Conservation (phyloP, 768 basidiomycete genomes). For the Pleurotus djamor region DNA sequence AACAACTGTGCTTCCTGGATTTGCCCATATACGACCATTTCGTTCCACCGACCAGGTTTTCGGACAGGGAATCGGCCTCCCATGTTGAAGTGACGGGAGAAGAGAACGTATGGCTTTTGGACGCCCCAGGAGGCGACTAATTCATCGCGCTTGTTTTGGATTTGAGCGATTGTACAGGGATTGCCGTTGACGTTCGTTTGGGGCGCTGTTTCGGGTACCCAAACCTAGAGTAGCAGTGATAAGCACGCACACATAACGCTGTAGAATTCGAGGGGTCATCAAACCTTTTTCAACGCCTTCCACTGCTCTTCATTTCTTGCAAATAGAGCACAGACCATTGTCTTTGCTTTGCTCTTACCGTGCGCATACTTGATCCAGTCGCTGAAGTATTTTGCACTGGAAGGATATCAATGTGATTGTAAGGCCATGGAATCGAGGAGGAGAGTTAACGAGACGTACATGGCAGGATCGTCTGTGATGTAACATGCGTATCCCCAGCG, state of each 20-base stretch:
- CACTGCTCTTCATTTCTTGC: not conserved
- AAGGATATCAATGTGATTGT: no score
- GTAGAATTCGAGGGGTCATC: not conserved
- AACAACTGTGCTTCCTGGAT: not conserved
- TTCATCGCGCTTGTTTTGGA: not conserved
- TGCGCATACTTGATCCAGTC: not conserved
- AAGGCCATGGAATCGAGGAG: no score
- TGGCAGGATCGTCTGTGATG: not conserved
- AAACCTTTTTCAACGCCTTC: not conserved
- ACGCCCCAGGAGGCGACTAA: not conserved
- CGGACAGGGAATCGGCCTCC: not conserved
- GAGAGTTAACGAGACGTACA: not conserved
- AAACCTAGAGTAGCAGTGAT: not conserved
- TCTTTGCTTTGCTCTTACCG: not conserved
- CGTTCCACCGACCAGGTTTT: not conserved
- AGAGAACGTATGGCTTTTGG: not conserved
- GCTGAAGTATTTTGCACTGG: not conserved
- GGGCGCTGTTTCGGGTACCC: not conserved
- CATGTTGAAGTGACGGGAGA: not conserved
- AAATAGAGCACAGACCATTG: not conserved
- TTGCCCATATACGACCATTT: not conserved
- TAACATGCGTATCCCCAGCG: not conserved
- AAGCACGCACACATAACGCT: no score
- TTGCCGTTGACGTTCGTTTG: not conserved
- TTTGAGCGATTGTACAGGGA: not conserved